phyloP scores from a whole-genome alignment of 139 green algal genomes.

The Chlorella sp. region DNA sequence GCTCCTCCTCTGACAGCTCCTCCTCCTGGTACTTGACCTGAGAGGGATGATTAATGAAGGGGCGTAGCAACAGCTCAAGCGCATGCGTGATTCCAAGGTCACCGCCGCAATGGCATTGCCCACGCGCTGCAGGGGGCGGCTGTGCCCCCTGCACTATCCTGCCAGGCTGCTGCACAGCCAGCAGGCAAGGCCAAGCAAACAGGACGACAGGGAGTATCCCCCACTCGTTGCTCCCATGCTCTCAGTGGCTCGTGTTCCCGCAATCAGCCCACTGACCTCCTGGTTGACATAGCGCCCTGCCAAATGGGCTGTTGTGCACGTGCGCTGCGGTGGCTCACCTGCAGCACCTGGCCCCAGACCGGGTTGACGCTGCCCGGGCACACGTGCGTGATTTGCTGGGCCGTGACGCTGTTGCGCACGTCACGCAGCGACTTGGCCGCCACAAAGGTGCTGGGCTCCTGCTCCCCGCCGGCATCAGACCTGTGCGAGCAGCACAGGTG shows the following conservation, averaged over 20 bases:
- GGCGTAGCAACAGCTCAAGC: no score
- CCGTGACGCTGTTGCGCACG: neutral
- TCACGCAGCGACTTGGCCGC: conserved; percentile 15
- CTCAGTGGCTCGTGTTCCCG: no score
- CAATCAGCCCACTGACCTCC: no score
- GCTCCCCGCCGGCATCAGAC: neutral
- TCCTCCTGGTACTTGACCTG: conserved; percentile 20
- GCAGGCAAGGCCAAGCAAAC: no score
- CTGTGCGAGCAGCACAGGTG: neutral
- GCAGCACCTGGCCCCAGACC: conserved; percentile 16
- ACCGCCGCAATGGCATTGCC: no score
- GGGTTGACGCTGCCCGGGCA: neutral
- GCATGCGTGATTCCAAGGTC: no score
- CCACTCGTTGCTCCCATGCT: no score
- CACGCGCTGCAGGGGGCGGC: no score
- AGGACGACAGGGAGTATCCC: neutral
- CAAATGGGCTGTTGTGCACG: no score
- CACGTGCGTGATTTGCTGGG: conserved; percentile 22
- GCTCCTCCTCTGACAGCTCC: conserved; percentile 23
- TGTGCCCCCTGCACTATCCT: neutral
- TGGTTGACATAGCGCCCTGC: no score
- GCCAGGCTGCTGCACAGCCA: neutral
- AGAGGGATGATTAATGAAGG: no score
- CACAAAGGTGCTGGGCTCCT: conserved; percentile 13
- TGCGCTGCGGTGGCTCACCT: no score